Evolutionary conservation across 257 asterid genomes (phyloP).

Genomic region (Salvia rosmarinus): DNA sequence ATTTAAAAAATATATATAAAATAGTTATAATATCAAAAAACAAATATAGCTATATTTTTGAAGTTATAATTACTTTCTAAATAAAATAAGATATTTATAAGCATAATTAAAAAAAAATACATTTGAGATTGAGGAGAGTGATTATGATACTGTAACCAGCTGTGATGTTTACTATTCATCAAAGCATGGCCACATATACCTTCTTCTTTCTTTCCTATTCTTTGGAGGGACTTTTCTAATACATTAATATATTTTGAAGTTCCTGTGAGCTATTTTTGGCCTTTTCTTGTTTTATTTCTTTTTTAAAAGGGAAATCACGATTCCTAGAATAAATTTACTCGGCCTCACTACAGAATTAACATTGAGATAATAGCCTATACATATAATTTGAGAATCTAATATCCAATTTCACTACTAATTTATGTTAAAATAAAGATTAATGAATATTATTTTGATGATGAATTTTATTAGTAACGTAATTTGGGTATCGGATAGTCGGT

Average conservation of each 20-base stretch:
- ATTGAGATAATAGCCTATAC: not conserved
- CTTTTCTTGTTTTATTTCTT: constrained; percentile 14
- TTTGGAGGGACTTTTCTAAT: not conserved
- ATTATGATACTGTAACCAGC: constrained; percentile 55
- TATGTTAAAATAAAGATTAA: not conserved
- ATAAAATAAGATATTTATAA: no score
- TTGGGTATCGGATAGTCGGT: no score
- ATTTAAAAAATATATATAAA: no score
- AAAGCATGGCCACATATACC: constrained; percentile 54
- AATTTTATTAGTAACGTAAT: not conserved
- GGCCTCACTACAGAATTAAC: constrained; percentile 1
- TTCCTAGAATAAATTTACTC: constrained; percentile 4
- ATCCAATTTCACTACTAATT: not conserved
- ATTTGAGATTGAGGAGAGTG: constrained; percentile 49
- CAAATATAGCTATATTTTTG: no score
- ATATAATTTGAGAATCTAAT: not conserved
- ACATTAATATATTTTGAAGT: not conserved
- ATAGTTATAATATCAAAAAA: no score
- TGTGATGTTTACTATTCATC: constrained; percentile 56
- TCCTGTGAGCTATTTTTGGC: constrained; percentile 30
- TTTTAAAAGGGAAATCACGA: constrained; percentile 14
- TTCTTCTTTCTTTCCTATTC: constrained; percentile 18
- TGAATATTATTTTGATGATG: not conserved
- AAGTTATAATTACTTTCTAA: no score
- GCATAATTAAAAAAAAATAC: no score